A percentile compares a stretch with the other conserved stretches of the same genome.
Evolutionary conservation across 805 yeast species (phyloP).

Genomic region (Saturnispora diversa): DNA sequence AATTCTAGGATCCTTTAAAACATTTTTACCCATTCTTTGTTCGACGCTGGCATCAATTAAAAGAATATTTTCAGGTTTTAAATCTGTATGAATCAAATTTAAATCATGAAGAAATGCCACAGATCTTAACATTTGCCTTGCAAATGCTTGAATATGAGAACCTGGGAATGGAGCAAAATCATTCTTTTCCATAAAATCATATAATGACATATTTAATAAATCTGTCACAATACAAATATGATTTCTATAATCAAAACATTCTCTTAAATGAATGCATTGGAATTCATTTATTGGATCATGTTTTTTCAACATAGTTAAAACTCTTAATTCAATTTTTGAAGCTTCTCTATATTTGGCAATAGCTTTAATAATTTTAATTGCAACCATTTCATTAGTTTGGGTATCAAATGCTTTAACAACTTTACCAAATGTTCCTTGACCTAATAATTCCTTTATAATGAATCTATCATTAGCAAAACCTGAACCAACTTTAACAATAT

Average conservation of each 20-base stretch:
- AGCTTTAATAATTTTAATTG: slow-evolving; percentile 86
- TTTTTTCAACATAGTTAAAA: slow-evolving; percentile 62
- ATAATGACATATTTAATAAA: slow-evolving; percentile 72
- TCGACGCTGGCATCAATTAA: slow-evolving; percentile 46
- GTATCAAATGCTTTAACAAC: slow-evolving; percentile 79
- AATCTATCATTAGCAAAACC: slow-evolving; percentile 66
- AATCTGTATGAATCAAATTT: slow-evolving; percentile 87
- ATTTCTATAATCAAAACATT: slow-evolving; percentile 85
- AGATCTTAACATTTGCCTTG: slow-evolving; percentile 75
- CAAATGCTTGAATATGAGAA: slow-evolving; percentile 80
- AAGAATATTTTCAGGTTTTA: slow-evolving; percentile 91
- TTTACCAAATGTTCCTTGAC: slow-evolving; percentile 91
- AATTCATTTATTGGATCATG: slow-evolving; percentile 61
- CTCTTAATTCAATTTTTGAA: slow-evolving; percentile 82
- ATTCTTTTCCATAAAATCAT: slow-evolving; percentile 83
- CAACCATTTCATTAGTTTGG: slow-evolving; percentile 53
- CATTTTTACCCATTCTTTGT: slow-evolving; percentile 32
- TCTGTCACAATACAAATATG: slow-evolving; percentile 95
- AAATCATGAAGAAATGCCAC: slow-evolving; percentile 87
- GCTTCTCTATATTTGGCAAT: slow-evolving; percentile 95
- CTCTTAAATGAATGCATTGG: slow-evolving; percentile 79
- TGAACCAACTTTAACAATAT: slow-evolving; percentile 50
- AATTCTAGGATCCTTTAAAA: slow-evolving; percentile 70
- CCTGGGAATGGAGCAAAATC: slow-evolving; percentile 89
- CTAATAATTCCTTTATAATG: slow-evolving; percentile 57